phyloP scores from a whole-genome alignment of 192 early-diverging fungal species.

The Phlyctochytrium planicorne region DNA sequence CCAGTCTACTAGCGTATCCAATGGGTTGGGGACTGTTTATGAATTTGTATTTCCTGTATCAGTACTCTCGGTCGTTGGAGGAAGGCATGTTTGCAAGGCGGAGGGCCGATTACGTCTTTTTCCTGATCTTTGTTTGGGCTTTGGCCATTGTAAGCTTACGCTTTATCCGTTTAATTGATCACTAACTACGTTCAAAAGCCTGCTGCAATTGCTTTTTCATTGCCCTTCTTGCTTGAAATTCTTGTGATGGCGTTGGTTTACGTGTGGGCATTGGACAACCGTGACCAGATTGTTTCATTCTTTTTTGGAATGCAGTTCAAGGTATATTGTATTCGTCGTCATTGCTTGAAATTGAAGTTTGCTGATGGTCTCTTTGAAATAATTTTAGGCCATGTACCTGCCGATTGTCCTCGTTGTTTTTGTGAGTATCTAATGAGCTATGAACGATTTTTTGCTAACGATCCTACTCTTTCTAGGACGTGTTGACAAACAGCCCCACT shows the following conservation, averaged over 20 bases:
- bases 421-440: conserved; percentile 19
- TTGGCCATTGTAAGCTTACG: conserved; percentile 37
- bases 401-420: conserved; percentile 68
- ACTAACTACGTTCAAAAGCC: not conserved
- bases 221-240: conserved; percentile 40
- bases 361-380: not conserved
- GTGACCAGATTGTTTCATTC: conserved; percentile 60
- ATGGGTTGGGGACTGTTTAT: conserved; percentile 62
- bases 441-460: conserved; percentile 8
- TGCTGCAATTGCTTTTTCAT: not conserved
- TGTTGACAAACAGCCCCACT: conserved; percentile 24
- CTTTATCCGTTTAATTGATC: not conserved
- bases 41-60: conserved; percentile 73
- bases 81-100: conserved; percentile 58
- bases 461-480: conserved; percentile 40
- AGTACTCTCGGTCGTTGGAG: conserved; percentile 72
- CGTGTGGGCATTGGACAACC: conserved; percentile 70
- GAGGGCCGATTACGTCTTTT: conserved; percentile 80
- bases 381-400: conserved; percentile 64
- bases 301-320: conserved; percentile 74
- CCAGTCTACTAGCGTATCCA: conserved; percentile 58
- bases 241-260: conserved; percentile 68
- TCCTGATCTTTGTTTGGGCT: conserved; percentile 59
- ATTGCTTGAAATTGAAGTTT: not conserved
- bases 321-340: conserved; percentile 26